Evolutionary conservation across 441 rosid genomes (phyloP).

Genomic region (Cnidoscolus chayamansa): DNA sequence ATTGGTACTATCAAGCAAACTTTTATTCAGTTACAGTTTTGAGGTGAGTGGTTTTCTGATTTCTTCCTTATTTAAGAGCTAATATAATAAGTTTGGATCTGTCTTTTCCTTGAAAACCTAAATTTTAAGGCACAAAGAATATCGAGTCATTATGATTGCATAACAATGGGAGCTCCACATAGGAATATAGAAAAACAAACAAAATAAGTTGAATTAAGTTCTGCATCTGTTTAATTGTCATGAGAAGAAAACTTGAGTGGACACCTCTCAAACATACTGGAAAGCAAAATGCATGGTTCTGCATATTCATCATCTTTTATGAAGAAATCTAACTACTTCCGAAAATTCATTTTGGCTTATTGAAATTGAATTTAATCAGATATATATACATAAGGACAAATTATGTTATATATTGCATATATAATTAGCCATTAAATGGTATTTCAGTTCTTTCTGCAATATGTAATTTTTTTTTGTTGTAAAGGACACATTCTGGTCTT

Average conservation of each 20-base stretch:
- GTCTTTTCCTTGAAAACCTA: not conserved
- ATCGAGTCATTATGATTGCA: not conserved
- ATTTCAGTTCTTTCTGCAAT: too few species aligned
- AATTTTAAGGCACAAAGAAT: not conserved
- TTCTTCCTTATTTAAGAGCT: conserved; percentile 11
- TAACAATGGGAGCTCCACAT: not conserved
- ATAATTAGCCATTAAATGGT: too few species aligned
- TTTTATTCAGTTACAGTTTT: conserved; percentile 76
- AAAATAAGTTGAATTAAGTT: not conserved
- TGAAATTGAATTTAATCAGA: not conserved
- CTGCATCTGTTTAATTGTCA: not conserved
- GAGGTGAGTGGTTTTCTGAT: conserved; percentile 54
- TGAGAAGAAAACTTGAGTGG: not conserved
- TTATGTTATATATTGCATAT: too few species aligned
- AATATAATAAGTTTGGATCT: not conserved
- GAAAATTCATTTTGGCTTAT: not conserved
- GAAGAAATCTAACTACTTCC: not conserved
- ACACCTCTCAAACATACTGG: not conserved
- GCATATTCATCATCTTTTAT: not conserved
- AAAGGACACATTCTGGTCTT: too few species aligned
- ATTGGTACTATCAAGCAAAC: conserved; percentile 71
- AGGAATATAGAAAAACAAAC: not conserved
- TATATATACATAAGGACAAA: not conserved
- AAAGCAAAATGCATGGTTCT: not conserved
- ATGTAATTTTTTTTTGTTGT: not conserved